Evolutionary conservation across 2,329 filamentous ascomycete species (phyloP), one percentile per base, ranked within the genome.

Genomic region (Pseudogymnoascus sp.): DNA sequence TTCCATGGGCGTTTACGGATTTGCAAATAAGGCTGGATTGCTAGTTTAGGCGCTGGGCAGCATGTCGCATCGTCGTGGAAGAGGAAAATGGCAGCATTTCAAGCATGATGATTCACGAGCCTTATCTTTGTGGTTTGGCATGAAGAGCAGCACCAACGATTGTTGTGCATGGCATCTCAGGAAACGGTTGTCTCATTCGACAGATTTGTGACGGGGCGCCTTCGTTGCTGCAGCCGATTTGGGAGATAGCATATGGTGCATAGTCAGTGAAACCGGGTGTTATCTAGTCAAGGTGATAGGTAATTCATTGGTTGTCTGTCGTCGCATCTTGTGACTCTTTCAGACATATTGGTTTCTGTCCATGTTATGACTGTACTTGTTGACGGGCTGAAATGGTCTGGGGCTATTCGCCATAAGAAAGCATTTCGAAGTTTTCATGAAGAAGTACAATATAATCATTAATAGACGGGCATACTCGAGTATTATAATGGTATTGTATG

Each of bases 1-100:
- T 57, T 57, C 51, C 51, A 57, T 57, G 51, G 51, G 51, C 51
- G 51, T 57, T 57, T 57, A 57, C n/a, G 51, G 51, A 57, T 57
- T 57, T 57, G 51, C 51, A 14, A 57, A 19, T 57, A 57, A 34
- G 51, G 25, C 51, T 34, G 51, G 28, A 34, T 34, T 34, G 51
- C 51, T 57, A 57, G 51, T 57, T 57, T 57, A 57, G 51, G 51
- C 51, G 51, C 51, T 34, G 51, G 51, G 28, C 51, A 57, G 51
- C 28, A 57, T 57, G 51, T 57, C 51, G 51, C 28, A 57, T 57
- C 28, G 28, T 57, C 28, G 51, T 36, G 51, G 51, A 19, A 13
- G 10, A 57, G n/a, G 51, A 19, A 14, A 57, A 57, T 57, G 51
- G 51, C 16, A 57, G 51, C 51, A 57, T 57, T 13, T 57, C 28